A percentile compares a stretch with the other conserved stretches of the same genome.
phyloP scores from a whole-genome alignment of 176 grass and related monocot genomes.

The Raddia guianensis region DNA sequence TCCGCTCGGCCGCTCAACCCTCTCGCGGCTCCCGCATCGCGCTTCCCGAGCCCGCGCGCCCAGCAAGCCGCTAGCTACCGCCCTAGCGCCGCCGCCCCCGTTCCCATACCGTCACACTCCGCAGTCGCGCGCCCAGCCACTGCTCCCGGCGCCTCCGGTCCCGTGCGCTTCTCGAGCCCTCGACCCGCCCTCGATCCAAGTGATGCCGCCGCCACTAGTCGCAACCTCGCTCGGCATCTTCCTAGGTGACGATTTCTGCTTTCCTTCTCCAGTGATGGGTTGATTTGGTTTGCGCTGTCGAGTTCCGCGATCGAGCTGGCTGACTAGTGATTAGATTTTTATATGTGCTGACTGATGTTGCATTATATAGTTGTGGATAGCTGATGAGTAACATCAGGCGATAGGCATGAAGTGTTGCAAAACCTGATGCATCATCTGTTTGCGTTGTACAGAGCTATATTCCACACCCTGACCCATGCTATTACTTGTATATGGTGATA shows the following conservation, averaged over 20 bases:
- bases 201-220: background rate
- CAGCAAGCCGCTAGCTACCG: slow-evolving; percentile 18
- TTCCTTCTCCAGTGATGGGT: background rate
- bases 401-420: background rate
- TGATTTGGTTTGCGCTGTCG: background rate
- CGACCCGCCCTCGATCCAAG: slow-evolving; percentile 21
- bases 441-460: background rate
- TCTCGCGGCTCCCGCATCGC: background rate
- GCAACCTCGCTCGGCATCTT: slow-evolving; percentile 30
- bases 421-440: slow-evolving; percentile 7
- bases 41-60: slow-evolving; percentile 38
- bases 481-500: slow-evolving; percentile 10
- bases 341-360: slow-evolving; percentile 6
- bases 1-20: slow-evolving; percentile 2
- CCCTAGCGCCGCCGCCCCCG: slow-evolving; percentile 19
- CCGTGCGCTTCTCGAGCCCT: slow-evolving; percentile 29
- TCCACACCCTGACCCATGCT: background rate
- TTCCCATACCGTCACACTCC: slow-evolving; percentile 27
- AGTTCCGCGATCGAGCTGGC: slow-evolving; percentile 3
- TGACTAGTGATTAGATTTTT: background rate
- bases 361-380: background rate
- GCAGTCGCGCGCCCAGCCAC: background rate
- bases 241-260: slow-evolving; percentile 40
- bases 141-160: slow-evolving; percentile 16
- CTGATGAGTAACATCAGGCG: background rate